Conservation (phyloP, 2,329 filamentous ascomycete genomes). For the Lomentospora prolificans region DNA sequence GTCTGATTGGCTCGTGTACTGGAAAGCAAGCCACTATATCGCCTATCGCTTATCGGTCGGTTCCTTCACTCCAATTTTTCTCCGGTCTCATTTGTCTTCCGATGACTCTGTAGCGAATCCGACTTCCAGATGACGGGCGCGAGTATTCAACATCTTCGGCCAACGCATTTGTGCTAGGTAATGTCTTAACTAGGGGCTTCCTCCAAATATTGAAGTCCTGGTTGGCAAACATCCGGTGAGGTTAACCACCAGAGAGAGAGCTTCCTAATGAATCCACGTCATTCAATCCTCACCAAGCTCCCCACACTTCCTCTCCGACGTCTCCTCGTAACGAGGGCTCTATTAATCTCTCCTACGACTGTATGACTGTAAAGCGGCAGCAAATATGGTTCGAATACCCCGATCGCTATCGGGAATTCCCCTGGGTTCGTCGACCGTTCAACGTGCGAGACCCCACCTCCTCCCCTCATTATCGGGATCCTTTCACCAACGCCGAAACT, state of each 20-base stretch:
- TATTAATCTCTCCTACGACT: no score
- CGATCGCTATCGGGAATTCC: not conserved
- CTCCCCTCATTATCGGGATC: not conserved
- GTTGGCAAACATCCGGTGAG: no score
- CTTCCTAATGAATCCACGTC: not conserved
- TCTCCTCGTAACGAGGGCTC: no score
- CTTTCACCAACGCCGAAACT: slow-evolving; percentile 16
- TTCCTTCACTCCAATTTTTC: not conserved
- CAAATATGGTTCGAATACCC: no score
- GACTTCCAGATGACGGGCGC: no score
- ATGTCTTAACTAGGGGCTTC: no score
- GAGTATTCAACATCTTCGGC: no score
- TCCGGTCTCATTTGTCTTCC: no score
- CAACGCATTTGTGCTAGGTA: no score
- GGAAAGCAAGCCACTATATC: not conserved
- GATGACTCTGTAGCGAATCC: not conserved
- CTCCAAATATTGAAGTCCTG: no score
- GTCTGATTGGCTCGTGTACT: not conserved
- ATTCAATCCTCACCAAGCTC: not conserved
- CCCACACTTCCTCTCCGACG: not conserved
- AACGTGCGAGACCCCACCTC: not conserved
- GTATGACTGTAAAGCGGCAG: no score
- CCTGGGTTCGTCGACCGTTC: not conserved
- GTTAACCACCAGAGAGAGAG: no score
- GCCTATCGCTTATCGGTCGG: not conserved